Base-by-base conservation (phyloP, 768 basidiomycete genomes). In the Boletellus ananas region DNA sequence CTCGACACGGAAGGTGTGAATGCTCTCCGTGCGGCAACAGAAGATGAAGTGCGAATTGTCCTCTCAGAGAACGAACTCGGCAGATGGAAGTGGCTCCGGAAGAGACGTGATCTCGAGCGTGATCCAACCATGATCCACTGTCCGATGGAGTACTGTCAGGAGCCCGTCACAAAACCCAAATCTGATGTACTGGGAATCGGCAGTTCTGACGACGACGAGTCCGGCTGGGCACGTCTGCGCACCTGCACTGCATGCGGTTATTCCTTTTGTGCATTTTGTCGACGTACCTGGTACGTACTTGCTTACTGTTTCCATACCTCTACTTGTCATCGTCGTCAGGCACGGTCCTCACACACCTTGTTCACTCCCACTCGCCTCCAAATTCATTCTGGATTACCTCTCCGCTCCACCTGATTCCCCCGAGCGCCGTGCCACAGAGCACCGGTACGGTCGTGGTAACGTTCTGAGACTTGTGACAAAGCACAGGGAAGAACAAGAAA, bases 221-320 rank as follows among this genome's bases (percentile, higher is more conserved):
- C 81, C 1, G 77, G 81, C 13, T 93, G 85, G 83, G 83, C 79
- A 25, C 73, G 83, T 46, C 75, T 93, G 41, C 79, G 93, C 45
- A 79, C 77, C 34, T 94, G 93, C 58, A 68, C 78, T 4, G 65
- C 68, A 29, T 95, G 93, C 63, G 72, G 71, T 4, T 94, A 80
- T 68, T 84, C 84, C 0, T 94, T 94, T 63, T 94, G 93, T 67
- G 78, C 81, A 3, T 86, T 87, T 57, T 96, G 93, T 64, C 79
- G 77, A 55, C 78, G 83, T 38, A 86, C 87, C 43, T 95, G 93
- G 89, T 87, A 60, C 55, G 75, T 45, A 18, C 3, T 43, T 31
- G 29, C 6, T 20, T 6, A 42, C 17, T 23, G 1, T 38, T 34
- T 6, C 46, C 34, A 11, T 44, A 17, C n/a, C 25, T 48, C 44